Base-by-base conservation (phyloP, 1,284 basidiomycete genomes). In the Sporisorium iseilematis-ciliati region DNA sequence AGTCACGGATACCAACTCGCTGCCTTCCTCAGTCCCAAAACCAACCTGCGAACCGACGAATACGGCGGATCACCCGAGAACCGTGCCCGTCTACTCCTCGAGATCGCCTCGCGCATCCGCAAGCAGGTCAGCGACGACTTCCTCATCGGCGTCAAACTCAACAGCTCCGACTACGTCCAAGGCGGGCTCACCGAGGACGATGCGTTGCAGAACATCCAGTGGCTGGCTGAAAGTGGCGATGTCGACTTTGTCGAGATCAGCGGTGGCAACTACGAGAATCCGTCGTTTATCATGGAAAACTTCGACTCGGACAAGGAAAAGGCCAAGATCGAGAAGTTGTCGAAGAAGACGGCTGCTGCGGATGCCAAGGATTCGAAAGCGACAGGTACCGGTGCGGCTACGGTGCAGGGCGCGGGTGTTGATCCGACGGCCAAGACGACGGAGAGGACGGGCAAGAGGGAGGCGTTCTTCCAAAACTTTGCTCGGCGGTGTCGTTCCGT, bases 231-330 rank as follows among this genome's bases (percentile, higher is more conserved):
- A 26, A 92, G 91, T 89, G 88, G 88, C 0, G 86, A 86, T 12
- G 84, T 94, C 1, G 93, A 94, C 84, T 92, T 93, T 83, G 90
- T 95, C 56, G 92, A 95, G 86, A 90, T 95, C 65, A 93, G 91
- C 71, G 94, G 93, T 4, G 93, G 93, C 2, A 91, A 92, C 81
- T 95, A 95, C 78, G 92, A 94, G 82, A 89, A 88, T 26, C 92
- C 92, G 74, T 90, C 80, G n/a, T 71, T 77, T 70, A 41, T 85
- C 73, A 61, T 82, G 83, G 68, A 85, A 63, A 33, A 82, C 77
- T 78, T 87, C 80, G 76, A 79, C 74, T 60, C 77, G 38, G 57
- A 86, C 63, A 59, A 74, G 63, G 61, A 85, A 75, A 65, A 64
- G 41, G 61, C 55, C 14, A 71, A 62, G 35, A 31, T 71, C 40